Evolutionary conservation across 2,329 filamentous ascomycete species (phyloP).

Genomic region (Ophiostoma triangulosporum): DNA sequence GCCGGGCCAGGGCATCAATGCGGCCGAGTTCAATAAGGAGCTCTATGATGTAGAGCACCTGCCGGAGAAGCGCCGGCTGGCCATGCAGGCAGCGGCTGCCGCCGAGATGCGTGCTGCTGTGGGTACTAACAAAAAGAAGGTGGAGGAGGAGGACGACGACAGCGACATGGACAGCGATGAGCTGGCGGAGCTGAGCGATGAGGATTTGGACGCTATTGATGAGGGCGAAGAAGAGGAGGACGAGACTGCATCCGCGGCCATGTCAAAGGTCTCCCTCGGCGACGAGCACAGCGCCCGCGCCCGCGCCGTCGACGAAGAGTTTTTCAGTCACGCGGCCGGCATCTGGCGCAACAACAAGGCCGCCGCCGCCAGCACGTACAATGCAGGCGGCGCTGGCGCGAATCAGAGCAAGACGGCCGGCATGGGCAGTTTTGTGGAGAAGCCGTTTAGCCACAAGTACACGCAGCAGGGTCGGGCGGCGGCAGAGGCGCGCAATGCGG

Average conservation of each 20-base stretch:
- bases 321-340: conserved; percentile 49
- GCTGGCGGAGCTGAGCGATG: conserved; percentile 5
- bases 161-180: background rate
- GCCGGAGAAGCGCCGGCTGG: conserved; percentile 63
- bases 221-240: background rate
- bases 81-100: conserved; percentile 36
- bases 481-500: conserved; percentile 12
- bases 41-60: conserved; percentile 76
- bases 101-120: background rate
- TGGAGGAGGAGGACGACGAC: background rate
- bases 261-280: conserved; percentile 33
- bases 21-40: conserved; percentile 70
- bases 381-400: conserved; percentile 27
- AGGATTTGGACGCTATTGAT: background rate
- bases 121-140: background rate
- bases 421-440: conserved; percentile 36
- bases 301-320: conserved; percentile 67
- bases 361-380: background rate
- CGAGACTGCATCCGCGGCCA: conserved; percentile 18
- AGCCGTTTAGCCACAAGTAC: conserved; percentile 86
- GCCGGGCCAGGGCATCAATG: conserved; percentile 49
- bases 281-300: conserved; percentile 50
- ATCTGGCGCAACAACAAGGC: background rate
- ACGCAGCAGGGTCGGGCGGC: conserved; percentile 53
- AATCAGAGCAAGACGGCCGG: conserved; percentile 26